Evolutionary conservation across 352 stramenopile species (phyloP).

Genomic region (Phytophthora ramorum): DNA sequence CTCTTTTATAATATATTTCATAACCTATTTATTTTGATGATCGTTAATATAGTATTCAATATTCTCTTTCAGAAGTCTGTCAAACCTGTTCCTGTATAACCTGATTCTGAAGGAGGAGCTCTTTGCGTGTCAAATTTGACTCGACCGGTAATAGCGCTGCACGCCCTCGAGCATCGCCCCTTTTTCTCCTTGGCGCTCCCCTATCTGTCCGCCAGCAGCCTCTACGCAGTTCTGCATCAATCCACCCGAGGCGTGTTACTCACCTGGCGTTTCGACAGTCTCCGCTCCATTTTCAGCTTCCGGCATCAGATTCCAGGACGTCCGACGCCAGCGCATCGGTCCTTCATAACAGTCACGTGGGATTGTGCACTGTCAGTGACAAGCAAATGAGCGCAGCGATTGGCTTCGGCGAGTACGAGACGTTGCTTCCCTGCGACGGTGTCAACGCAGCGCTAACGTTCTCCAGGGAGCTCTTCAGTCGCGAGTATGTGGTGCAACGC

Average conservation of each 20-base stretch:
- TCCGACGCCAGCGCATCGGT: neutral
- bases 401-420: slow-evolving; percentile 47
- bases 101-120: slow-evolving; percentile 7
- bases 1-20: neutral
- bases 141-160: neutral
- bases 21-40: neutral
- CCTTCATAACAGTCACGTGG: slow-evolving; percentile 4
- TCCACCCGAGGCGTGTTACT: neutral
- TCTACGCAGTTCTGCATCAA: slow-evolving; percentile 4
- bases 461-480: slow-evolving; percentile 51
- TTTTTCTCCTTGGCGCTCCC: neutral
- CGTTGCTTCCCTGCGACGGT: slow-evolving; percentile 21
- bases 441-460: slow-evolving; percentile 29
- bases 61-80: neutral
- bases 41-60: neutral
- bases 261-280: neutral
- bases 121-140: slow-evolving; percentile 5
- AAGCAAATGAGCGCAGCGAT: slow-evolving; percentile 21
- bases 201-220: neutral
- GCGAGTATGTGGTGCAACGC: slow-evolving; percentile 48
- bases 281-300: slow-evolving; percentile 17
- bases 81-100: neutral
- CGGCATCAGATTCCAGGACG: slow-evolving; percentile 19
- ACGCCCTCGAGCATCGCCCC: neutral
- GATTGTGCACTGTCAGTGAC: slow-evolving; percentile 14